Base-by-base conservation (phyloP, 345 rosid species). In the Bruguiera gymnorhiza region DNA sequence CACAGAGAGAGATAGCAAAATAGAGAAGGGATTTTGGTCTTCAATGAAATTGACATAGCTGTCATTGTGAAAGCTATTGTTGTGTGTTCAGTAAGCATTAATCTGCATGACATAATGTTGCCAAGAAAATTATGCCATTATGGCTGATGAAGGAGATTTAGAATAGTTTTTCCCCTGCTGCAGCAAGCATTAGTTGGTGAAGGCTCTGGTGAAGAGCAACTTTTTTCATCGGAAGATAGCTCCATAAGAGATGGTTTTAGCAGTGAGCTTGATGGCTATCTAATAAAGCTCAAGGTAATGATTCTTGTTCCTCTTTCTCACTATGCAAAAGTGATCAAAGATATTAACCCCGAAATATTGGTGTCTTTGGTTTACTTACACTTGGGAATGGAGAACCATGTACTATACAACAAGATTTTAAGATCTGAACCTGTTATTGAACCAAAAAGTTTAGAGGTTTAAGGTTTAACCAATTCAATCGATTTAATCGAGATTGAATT, bases 111-210 rank as follows among this genome's bases (percentile, higher is more conserved):
- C 7, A 11, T 56, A 56, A 24, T 56, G 60, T 21, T 56, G 11
- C 30, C 13, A 24, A 24, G 29, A 55, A 55, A 27, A 56, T 56
- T 27, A 43, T 56, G 26, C 60, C 31, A 24, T 56, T 56, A 9
- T 24, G 29, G 5, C 30, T 56, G 26, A 24, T 56, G 60, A 23
- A 65, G 60, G 19, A 34, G 11, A 65, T 46, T 5, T 51, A 23
- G 26, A 58, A 19, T 20, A 9, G 10, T 56, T 56, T 24, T 21
- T 4, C 30, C 16, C 13, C 60, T 56, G 60, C 36, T 76, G 80
- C 82, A 96, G 99, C 94, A 88, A 89, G 91, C 98, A 59, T 86
- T 96, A 89, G 99, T 96, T 64, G 99, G 99, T 59, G 96, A 96
- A 79, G 89, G 74, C 73, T 75, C 86, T 26, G 97, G 85, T 19